Evolutionary conservation across 768 basidiomycete species (phyloP).

Genomic region (Tricholoma sp.): DNA sequence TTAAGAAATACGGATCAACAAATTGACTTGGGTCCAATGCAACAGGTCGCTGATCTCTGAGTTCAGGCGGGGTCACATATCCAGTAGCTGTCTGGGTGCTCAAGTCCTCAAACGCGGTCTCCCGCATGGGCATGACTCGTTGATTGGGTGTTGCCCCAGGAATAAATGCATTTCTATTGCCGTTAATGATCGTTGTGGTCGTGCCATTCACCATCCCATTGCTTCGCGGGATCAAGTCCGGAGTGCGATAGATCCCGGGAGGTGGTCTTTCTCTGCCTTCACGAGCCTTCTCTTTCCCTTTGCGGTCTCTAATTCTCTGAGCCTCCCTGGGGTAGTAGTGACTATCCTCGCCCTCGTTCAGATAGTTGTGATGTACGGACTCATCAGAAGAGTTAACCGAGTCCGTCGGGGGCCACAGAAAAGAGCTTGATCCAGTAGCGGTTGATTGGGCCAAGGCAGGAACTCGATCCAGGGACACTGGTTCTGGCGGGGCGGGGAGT

Average conservation of each 20-base stretch:
- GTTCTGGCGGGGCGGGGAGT: constrained; percentile 52
- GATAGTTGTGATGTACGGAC: background rate
- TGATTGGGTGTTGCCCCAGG: constrained; percentile 27
- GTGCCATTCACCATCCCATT: background rate
- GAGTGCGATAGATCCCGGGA: background rate
- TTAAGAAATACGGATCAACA: constrained; percentile 20
- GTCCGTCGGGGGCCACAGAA: background rate
- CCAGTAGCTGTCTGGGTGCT: background rate
- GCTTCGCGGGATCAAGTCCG: background rate
- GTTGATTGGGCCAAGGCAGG: constrained; percentile 34
- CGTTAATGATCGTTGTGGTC: background rate
- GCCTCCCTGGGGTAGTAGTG: background rate
- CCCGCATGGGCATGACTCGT: constrained; percentile 21
- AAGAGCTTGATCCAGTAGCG: constrained; percentile 5
- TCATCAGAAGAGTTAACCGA: background rate
- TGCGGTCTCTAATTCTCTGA: background rate
- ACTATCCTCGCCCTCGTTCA: background rate
- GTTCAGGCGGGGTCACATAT: background rate
- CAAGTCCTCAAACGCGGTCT: constrained; percentile 4
- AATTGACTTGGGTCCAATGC: background rate
- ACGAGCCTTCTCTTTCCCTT: constrained; percentile 1
- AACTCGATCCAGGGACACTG: constrained; percentile 40
- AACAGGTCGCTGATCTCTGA: background rate
- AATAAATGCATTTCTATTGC: constrained; percentile 24
- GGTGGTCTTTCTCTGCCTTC: background rate